Evolutionary conservation across 129 eudicot genomes (phyloP).

Genomic region (Tagetes erecta): DNA sequence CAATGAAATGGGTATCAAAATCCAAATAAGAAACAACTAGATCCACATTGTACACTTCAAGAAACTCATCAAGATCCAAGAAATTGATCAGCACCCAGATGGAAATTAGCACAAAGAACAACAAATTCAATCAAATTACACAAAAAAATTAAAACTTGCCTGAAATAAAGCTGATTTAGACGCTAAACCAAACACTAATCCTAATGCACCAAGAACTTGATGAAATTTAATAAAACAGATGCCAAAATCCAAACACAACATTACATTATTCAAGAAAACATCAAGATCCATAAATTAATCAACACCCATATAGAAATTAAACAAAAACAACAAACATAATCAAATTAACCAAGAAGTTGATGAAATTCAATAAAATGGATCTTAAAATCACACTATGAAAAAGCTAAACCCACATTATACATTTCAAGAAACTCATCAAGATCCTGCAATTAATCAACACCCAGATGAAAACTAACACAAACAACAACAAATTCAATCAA

Average conservation of each 20-base stretch:
- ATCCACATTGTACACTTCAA: slow-evolving; percentile 16
- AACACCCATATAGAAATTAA: no score
- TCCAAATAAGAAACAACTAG: neutral
- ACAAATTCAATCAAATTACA: slow-evolving; percentile 14
- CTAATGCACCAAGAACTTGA: slow-evolving; percentile 25
- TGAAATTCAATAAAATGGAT: neutral
- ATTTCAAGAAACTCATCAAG: slow-evolving; percentile 23
- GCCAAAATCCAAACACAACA: no score
- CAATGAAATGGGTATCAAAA: neutral
- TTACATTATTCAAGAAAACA: no score
- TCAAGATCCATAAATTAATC: no score
- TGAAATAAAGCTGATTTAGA: slow-evolving; percentile 1
- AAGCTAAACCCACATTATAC: neutral
- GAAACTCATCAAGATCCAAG: slow-evolving; percentile 25
- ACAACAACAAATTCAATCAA: neutral
- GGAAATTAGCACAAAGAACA: slow-evolving; percentile 12
- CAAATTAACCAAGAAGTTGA: no score
- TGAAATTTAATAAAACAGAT: no score
- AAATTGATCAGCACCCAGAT: slow-evolving; percentile 18
- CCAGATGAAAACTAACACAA: slow-evolving; percentile 17
- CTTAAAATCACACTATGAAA: slow-evolving; percentile 6
- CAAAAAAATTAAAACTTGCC: slow-evolving; percentile 24
- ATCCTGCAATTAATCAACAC: slow-evolving; percentile 20
- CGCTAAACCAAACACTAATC: slow-evolving; percentile 16
- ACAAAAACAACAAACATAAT: no score